Percentiles rank a stretch among this genome's conserved stretches.
Evolutionary conservation across 2,329 filamentous ascomycete species (phyloP).

Genomic region (Botryosphaeria dothidea): DNA sequence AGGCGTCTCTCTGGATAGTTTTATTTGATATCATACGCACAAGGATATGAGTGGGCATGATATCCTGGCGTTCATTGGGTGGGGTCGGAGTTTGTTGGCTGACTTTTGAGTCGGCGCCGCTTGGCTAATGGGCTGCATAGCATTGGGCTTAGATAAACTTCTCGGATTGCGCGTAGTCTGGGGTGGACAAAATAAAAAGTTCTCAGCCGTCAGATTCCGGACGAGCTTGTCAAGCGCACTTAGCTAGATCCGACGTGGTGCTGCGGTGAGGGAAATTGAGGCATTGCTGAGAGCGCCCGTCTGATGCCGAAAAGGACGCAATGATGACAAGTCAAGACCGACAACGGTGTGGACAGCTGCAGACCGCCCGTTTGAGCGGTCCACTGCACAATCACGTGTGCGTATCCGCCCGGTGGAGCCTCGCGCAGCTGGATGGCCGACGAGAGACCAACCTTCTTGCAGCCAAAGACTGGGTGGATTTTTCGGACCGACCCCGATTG

Average conservation of each 20-base stretch:
- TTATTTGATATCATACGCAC: slow-evolving; percentile 28
- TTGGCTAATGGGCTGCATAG: slow-evolving; percentile 17
- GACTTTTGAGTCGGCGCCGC: neutral
- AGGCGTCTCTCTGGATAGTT: slow-evolving; percentile 20
- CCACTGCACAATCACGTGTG: slow-evolving; percentile 4
- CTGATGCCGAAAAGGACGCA: neutral
- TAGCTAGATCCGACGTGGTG: neutral
- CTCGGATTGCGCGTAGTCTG: slow-evolving; percentile 5
- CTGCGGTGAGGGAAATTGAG: neutral
- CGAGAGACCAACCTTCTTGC: neutral
- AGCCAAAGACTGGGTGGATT: neutral
- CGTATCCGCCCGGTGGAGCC: neutral
- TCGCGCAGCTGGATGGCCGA: neutral
- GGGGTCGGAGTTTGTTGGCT: slow-evolving; percentile 12
- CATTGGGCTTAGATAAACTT: slow-evolving; percentile 16
- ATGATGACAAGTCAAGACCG: neutral
- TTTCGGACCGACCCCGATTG: neutral
- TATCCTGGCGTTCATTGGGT: slow-evolving; percentile 23
- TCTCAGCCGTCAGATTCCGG: neutral
- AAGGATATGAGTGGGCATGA: slow-evolving; percentile 34
- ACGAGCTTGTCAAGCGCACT: neutral
- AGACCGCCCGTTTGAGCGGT: slow-evolving; percentile 1
- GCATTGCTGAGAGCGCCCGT: neutral
- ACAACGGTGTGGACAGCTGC: neutral
- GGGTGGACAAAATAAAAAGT: neutral